Evolutionary conservation across 2,329 filamentous ascomycete genomes (phyloP).

Genomic region (Penicillium griseofulvum): DNA sequence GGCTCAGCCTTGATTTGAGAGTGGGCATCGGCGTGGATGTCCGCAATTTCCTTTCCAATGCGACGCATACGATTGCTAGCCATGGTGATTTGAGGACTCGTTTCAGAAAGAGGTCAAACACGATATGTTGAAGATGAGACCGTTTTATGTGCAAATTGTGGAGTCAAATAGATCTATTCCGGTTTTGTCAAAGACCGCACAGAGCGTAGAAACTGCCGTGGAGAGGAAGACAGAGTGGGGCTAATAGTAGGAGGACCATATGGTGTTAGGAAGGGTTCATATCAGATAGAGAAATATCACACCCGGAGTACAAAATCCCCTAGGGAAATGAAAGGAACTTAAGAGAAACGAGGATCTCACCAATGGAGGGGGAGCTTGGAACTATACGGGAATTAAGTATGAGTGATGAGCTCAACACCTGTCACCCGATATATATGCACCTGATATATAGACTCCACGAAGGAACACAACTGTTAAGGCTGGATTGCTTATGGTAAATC

Average conservation of each 20-base stretch:
- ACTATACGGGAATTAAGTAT: conserved; percentile 15
- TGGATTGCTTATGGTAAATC: not conserved
- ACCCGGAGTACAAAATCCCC: not conserved
- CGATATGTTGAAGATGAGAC: not conserved
- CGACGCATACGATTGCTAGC: conserved; percentile 58
- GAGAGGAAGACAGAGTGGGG: not conserved
- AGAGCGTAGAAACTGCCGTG: not conserved
- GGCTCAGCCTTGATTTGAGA: conserved; percentile 73
- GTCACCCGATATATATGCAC: not conserved
- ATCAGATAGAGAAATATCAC: not conserved
- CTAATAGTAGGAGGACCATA: not conserved
- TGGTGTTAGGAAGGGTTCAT: not conserved
- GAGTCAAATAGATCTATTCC: not conserved
- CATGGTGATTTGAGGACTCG: conserved; percentile 41
- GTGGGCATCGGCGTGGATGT: conserved; percentile 60
- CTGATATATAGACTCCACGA: not conserved
- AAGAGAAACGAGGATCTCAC: conserved; percentile 10
- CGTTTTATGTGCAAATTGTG: not conserved
- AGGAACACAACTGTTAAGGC: not conserved
- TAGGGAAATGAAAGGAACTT: not conserved
- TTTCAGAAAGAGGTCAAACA: not conserved
- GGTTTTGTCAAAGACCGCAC: not conserved
- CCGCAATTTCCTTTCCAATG: conserved; percentile 50
- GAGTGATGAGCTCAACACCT: not conserved
- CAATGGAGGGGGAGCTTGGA: conserved; percentile 14